Evolutionary conservation across 208 protist species (phyloP).

Genomic region (Leptomonas pyrrhocoris): DNA sequence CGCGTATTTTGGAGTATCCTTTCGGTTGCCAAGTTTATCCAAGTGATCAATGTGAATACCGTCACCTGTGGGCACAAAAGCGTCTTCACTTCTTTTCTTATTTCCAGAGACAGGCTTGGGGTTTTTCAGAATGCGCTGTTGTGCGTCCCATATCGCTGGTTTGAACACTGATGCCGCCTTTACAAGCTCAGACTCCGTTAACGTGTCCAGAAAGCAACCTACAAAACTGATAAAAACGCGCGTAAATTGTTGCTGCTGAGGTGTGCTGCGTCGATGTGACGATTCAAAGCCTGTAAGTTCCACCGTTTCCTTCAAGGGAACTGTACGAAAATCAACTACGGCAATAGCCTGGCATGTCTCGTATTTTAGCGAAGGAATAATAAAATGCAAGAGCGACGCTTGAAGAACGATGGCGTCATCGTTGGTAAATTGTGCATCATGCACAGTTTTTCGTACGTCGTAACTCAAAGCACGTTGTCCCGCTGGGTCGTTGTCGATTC

Average conservation of each 20-base stretch:
- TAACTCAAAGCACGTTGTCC: conserved; percentile 59
- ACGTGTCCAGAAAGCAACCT: conserved; percentile 66
- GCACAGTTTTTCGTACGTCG: conserved; percentile 55
- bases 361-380: conserved; percentile 65
- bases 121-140: conserved; percentile 57
- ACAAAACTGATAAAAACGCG: conserved; percentile 52
- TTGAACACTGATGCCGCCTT: conserved; percentile 56
- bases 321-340: conserved; percentile 39
- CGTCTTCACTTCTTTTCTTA: conserved; percentile 13
- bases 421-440: conserved; percentile 57
- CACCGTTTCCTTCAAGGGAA: not conserved
- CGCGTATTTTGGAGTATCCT: conserved; percentile 29
- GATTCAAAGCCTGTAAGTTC: conserved; percentile 18
- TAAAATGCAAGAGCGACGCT: conserved; percentile 49
- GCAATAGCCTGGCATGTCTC: conserved; percentile 52
- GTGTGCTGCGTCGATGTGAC: conserved; percentile 25
- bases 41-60: conserved; percentile 80
- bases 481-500: conserved; percentile 62
- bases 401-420: conserved; percentile 56
- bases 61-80: conserved; percentile 31
- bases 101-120: conserved; percentile 33
- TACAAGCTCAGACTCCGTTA: conserved; percentile 67
- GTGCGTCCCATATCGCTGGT: conserved; percentile 58
- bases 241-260: conserved; percentile 49
- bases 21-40: conserved; percentile 69